Evolutionary conservation across 768 basidiomycete genomes (phyloP), one percentile per base, ranked within the genome.

Genomic region (Scleroderma bovista): DNA sequence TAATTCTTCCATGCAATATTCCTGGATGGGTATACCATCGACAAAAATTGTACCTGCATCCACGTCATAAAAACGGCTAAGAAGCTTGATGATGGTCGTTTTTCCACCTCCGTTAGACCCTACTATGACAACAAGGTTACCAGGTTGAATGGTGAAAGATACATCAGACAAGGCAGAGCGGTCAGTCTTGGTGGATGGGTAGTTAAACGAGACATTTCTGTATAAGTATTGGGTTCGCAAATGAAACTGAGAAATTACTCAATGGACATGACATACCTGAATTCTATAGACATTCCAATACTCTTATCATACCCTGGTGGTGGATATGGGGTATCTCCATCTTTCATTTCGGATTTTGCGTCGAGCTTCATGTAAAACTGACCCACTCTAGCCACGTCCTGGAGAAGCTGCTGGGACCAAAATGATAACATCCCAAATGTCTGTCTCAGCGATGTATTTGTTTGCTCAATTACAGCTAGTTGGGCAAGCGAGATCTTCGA

Each of bases 201-300:
- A 84, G 9, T 65, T 59, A 50, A 84, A 84, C 0, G 66, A 66
- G 0, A 83, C 71, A 46, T 81, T 58, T 17, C 82, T 83, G 13
- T n/a, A n/a, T n/a, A n/a, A 22, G 16, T 15, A 12, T n/a, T 15
- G 13, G 12, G 34, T 36, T 36, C 34, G 34, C 13, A 5, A 36
- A n/a, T 12, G 34, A 5, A 12, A 5, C 26, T 13, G 13, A 12
- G 34, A 36, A n/a, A 29, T 9, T 9, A 9, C 26, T 4, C 5
- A 36, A 12, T 13, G 12, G 12, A 36, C 3, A 36, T 36, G 12
- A 5, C 54, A 12, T 41, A 65, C 63, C 48, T 45, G 6, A 63
- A 26, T 47, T 63, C 54, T 19, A 63, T 39, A 0, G 48, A 33
- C 52, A 60, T 54, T 2, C 62, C 62, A 12, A 17, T 32, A 3